Percentiles rank a stretch among this genome's conserved stretches.
These are phyloP conservation scores for Xylaria castorea DNA, from an alignment of 495 filamentous ascomycete species.

Conservation along the genomic window DNA sequence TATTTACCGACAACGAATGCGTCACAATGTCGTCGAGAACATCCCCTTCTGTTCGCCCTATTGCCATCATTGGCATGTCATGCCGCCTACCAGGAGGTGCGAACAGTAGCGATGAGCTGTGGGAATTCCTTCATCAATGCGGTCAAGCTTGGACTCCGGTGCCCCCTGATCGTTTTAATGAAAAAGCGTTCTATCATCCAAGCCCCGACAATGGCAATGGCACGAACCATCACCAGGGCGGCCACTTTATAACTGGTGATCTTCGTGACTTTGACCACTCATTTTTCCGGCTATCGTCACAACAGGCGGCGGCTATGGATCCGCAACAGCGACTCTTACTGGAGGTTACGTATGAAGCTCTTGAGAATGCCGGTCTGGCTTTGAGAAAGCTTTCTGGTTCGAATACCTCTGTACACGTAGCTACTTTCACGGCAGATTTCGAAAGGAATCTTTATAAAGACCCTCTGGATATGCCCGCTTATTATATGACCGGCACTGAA, in stretches of 20 bases:
- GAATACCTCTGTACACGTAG: constrained; percentile 41
- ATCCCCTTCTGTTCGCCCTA: neutral
- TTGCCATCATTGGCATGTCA: constrained; percentile 57
- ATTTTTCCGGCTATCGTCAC: neutral
- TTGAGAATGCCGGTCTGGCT: constrained; percentile 1
- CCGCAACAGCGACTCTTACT: constrained; percentile 51
- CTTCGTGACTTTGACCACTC: constrained; percentile 15
- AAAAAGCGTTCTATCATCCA: constrained; percentile 68
- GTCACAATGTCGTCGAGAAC: too few relatives aligned
- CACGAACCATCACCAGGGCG: constrained; percentile 9
- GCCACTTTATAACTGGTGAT: constrained; percentile 4
- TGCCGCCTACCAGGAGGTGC: constrained; percentile 60
- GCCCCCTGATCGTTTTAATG: constrained; percentile 66
- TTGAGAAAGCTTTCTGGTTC: constrained; percentile 30
- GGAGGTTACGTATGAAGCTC: constrained; percentile 48
- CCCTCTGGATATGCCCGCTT: neutral
- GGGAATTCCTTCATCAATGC: constrained; percentile 38
- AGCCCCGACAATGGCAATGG: neutral
- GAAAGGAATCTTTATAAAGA: neutral
- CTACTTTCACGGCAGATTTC: constrained; percentile 1
- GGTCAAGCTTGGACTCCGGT: constrained; percentile 37
- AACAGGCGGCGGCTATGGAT: constrained; percentile 40
- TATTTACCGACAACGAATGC: too few relatives aligned
- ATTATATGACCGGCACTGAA: constrained; percentile 54
- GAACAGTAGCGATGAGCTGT: constrained; percentile 51